A percentile compares a stretch with the other conserved stretches of the same genome.
Conservation (phyloP, 2,329 filamentous ascomycete genomes). For the Sordariomycetes sp. region DNA sequence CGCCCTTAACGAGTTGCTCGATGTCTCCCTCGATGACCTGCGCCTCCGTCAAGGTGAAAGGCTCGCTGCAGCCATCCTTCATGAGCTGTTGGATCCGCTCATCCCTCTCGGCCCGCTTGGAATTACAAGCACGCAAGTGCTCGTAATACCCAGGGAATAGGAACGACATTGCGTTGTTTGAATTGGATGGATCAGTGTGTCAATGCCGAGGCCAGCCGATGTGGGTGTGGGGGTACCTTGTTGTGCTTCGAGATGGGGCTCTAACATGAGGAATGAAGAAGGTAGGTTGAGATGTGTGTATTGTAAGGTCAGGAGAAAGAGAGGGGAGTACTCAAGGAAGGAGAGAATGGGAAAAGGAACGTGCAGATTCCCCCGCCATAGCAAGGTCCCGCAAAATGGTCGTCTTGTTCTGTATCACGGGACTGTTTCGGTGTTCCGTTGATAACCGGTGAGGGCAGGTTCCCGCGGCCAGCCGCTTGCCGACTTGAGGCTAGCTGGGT, state of each 20-base stretch:
- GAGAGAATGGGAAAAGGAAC: neutral
- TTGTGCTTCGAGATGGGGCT: neutral
- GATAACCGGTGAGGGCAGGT: neutral
- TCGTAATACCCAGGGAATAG: constrained; percentile 1
- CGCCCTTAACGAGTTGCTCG: constrained; percentile 61
- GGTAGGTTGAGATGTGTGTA: neutral
- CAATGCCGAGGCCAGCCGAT: neutral
- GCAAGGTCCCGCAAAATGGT: neutral
- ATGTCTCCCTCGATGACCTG: constrained; percentile 62
- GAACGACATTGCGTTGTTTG: neutral
- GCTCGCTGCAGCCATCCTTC: constrained; percentile 43
- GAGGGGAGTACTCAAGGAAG: neutral
- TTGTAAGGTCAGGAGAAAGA: neutral
- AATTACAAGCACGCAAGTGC: constrained; percentile 10
- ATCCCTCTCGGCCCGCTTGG: constrained; percentile 67
- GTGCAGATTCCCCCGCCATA: neutral
- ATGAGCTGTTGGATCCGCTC: constrained; percentile 52
- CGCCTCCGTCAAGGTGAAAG: constrained; percentile 51
- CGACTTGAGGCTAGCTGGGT: neutral
- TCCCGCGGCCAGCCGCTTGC: neutral
- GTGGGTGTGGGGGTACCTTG: neutral
- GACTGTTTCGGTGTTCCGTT: neutral
- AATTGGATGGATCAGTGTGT: neutral
- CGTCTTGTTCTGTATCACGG: neutral
- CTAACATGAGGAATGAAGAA: neutral